phyloP scores from a whole-genome alignment of 768 basidiomycete species.

The Harrya chromipes region DNA sequence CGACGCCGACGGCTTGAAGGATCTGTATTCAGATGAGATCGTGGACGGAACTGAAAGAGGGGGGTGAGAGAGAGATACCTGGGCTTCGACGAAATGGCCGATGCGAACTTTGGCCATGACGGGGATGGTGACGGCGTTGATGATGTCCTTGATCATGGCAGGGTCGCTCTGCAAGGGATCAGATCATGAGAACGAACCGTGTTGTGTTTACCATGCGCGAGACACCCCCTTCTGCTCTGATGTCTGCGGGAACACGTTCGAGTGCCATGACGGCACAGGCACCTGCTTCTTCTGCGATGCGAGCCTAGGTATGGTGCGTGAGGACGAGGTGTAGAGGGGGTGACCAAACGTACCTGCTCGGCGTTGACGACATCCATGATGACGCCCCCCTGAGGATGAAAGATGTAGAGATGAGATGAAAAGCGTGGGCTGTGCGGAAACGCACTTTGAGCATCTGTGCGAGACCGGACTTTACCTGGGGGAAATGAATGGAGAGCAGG shows the following conservation, averaged over 20 bases:
- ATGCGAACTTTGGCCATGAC: slow-evolving; percentile 97
- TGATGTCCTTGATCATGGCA: slow-evolving; percentile 94
- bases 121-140: slow-evolving; percentile 91
- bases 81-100: slow-evolving; percentile 97
- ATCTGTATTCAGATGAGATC: slow-evolving; percentile 49
- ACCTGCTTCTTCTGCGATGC: slow-evolving; percentile 95
- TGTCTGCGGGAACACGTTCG: slow-evolving; percentile 94
- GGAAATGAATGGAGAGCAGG: background rate
- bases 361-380: slow-evolving; percentile 95
- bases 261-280: slow-evolving; percentile 98
- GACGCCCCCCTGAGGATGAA: slow-evolving; percentile 60
- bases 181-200: background rate
- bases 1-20: slow-evolving; percentile 88
- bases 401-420: background rate
- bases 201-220: slow-evolving; percentile 78
- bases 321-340: slow-evolving; percentile 21
- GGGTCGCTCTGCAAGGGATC: slow-evolving; percentile 70
- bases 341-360: slow-evolving; percentile 45
- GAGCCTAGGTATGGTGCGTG: slow-evolving; percentile 52
- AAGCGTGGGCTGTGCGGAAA: slow-evolving; percentile 6
- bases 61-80: slow-evolving; percentile 43
- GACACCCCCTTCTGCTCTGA: slow-evolving; percentile 88
- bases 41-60: no score
- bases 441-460: slow-evolving; percentile 94
- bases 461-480: slow-evolving; percentile 86